Conservation (phyloP, 2,329 filamentous ascomycete genomes). For the Diplodia mutila region DNA sequence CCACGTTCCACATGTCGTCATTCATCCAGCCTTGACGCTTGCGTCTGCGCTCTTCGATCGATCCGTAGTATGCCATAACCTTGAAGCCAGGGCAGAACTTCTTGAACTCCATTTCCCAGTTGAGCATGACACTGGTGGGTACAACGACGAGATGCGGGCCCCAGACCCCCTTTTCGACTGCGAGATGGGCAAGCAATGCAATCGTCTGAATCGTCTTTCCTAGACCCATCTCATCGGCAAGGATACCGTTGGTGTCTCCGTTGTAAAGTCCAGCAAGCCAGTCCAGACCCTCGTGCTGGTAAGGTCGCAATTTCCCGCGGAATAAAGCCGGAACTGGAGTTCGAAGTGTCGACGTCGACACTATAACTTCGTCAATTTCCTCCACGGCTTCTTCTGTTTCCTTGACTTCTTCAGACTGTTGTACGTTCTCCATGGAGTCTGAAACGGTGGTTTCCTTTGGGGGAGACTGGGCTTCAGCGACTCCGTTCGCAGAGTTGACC, state of each 20-base stretch:
- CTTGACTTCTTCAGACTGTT: background rate
- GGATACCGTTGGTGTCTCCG: conserved; percentile 91
- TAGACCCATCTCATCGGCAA: conserved; percentile 97
- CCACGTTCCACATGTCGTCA: conserved; percentile 90
- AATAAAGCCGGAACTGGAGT: conserved; percentile 67
- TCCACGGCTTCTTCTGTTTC: background rate
- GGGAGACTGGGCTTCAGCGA: background rate
- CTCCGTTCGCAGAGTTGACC: background rate
- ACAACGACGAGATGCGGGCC: conserved; percentile 95
- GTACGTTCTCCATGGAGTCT: conserved; percentile 8
- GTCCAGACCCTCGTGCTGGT: conserved; percentile 95
- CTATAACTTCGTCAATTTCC: conserved; percentile 34
- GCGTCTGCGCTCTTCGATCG: conserved; percentile 84
- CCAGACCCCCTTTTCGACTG: conserved; percentile 89
- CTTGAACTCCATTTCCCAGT: conserved; percentile 99
- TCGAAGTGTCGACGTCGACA: conserved; percentile 47
- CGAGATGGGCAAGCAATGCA: conserved; percentile 86
- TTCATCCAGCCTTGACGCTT: conserved; percentile 94
- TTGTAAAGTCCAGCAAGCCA: conserved; percentile 94
- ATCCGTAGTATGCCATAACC: conserved; percentile 95
- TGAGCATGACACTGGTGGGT: conserved; percentile 96
- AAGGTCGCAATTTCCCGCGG: conserved; percentile 87
- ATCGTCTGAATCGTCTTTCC: conserved; percentile 99
- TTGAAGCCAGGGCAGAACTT: conserved; percentile 99
- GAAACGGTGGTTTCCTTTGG: background rate